A percentile compares a stretch with the other conserved stretches of the same genome.
Evolutionary conservation across 2,329 filamentous ascomycete species (phyloP).

Genomic region (Stagonosporopsis cucurbitacearum): DNA sequence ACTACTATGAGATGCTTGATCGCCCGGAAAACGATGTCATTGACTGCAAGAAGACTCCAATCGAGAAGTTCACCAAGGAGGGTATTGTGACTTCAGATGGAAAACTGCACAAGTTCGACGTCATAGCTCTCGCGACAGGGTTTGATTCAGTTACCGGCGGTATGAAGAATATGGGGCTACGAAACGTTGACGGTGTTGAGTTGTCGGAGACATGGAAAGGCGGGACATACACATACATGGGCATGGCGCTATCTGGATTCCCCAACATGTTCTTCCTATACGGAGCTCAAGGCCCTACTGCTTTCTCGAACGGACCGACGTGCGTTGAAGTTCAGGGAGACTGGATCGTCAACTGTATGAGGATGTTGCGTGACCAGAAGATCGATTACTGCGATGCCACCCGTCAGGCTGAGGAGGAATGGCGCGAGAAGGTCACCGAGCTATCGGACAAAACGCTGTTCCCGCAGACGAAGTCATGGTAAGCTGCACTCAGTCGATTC

Average conservation of each 20-base stretch:
- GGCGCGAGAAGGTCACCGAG: constrained; percentile 51
- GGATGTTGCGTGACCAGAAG: constrained; percentile 46
- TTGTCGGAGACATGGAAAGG: constrained; percentile 51
- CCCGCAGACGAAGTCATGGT: constrained; percentile 26
- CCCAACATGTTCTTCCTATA: constrained; percentile 47
- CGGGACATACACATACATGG: constrained; percentile 52
- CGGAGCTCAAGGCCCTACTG: constrained; percentile 55
- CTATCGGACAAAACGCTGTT: constrained; percentile 52
- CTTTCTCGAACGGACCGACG: constrained; percentile 55
- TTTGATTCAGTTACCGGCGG: constrained; percentile 55
- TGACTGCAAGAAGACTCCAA: constrained; percentile 52
- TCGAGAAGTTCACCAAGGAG: constrained; percentile 48
- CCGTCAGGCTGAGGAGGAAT: constrained; percentile 51
- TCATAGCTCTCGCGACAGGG: constrained; percentile 55
- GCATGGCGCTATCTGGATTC: constrained; percentile 51
- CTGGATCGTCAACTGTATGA: constrained; percentile 54
- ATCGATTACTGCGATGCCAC: constrained; percentile 52
- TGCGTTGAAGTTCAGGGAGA: constrained; percentile 55
- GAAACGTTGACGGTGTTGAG: constrained; percentile 47
- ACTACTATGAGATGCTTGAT: constrained; percentile 56
- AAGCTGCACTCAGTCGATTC: neutral
- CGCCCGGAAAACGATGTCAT: constrained; percentile 52
- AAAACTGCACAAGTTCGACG: constrained; percentile 51
- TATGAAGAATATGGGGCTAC: constrained; percentile 51
- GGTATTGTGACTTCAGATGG: constrained; percentile 52